Percentiles rank a stretch among this genome's conserved stretches.
Evolutionary conservation across 352 stramenopile species (phyloP).

Genomic region (Phytophthora ramorum): DNA sequence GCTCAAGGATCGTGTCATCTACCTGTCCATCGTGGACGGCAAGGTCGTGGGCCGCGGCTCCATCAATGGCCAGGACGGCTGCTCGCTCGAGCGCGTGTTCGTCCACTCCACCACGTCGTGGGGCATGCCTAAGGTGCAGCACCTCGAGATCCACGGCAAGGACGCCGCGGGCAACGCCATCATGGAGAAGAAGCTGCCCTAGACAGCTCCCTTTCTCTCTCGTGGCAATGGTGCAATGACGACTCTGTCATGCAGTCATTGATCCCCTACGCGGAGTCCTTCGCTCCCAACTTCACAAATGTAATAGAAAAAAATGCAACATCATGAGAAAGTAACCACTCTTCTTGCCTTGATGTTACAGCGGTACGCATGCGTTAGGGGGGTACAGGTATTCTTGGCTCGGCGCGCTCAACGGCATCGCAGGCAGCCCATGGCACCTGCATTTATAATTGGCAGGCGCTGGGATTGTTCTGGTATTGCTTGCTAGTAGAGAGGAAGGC

Average conservation of each 20-base stretch:
- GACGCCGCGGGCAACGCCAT: conserved; percentile 66
- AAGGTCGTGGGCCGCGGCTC: conserved; percentile 71
- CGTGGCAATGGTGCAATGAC: neutral
- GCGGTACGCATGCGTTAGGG: neutral
- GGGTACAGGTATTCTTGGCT: conserved; percentile 14
- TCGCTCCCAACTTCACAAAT: conserved; percentile 21
- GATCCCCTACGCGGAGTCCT: conserved; percentile 1
- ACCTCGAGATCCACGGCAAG: conserved; percentile 90
- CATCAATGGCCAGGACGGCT: conserved; percentile 80
- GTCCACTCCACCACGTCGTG: conserved; percentile 87
- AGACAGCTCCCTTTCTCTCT: conserved; percentile 15
- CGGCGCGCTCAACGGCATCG: neutral
- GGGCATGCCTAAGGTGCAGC: conserved; percentile 89
- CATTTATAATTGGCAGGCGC: conserved; percentile 15
- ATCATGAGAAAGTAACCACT: conserved; percentile 7
- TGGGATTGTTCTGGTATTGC: neutral
- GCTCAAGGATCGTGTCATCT: conserved; percentile 85
- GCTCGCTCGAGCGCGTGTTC: conserved; percentile 82
- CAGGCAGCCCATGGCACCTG: conserved; percentile 1
- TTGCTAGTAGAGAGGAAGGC: neutral
- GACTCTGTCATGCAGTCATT: neutral
- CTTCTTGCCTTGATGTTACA: neutral
- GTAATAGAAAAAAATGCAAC: conserved; percentile 43
- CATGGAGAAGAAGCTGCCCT: conserved; percentile 90
- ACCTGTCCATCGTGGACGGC: conserved; percentile 77